A percentile compares a stretch with the other conserved stretches of the same genome.
These are phyloP conservation scores for Collybia nuda DNA, from an alignment of 768 basidiomycete species.

Conservation along the genomic window DNA sequence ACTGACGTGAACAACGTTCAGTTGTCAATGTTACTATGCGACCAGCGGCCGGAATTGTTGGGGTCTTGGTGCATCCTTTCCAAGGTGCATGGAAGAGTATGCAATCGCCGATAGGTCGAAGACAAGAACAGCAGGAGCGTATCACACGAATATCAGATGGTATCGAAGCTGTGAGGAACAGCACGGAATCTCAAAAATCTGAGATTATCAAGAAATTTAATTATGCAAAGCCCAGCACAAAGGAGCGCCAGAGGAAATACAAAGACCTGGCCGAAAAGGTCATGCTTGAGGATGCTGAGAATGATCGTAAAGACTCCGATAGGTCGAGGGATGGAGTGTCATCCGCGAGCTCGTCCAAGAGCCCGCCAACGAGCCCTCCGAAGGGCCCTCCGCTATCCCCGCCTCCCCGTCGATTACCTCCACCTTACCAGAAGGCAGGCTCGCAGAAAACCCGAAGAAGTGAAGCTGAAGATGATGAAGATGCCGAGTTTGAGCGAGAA, in stretches of 20 bases:
- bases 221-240: slow-evolving; percentile 25
- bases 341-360: not conserved
- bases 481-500: slow-evolving; percentile 22
- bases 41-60: slow-evolving; percentile 32
- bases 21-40: slow-evolving; percentile 30
- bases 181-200: slow-evolving; percentile 29
- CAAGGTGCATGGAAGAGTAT: slow-evolving; percentile 37
- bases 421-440: not conserved
- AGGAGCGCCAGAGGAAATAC: slow-evolving; percentile 33
- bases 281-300: slow-evolving; percentile 19
- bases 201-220: slow-evolving; percentile 37
- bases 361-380: not conserved
- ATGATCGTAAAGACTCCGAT: not conserved
- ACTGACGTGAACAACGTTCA: slow-evolving; percentile 1
- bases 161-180: slow-evolving; percentile 29
- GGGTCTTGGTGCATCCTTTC: slow-evolving; percentile 35
- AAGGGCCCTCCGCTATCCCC: not conserved
- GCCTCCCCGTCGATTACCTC: not conserved
- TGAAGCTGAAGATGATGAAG: slow-evolving; percentile 12
- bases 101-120: slow-evolving; percentile 25
- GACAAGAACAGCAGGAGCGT: slow-evolving; percentile 31
- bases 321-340: not conserved
- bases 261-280: slow-evolving; percentile 30
- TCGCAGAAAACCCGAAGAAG: not conserved
- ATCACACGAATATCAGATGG: slow-evolving; percentile 40